These are phyloP conservation scores for Ophiobolus disseminans DNA, from an alignment of 2,329 filamentous ascomycete species.

Conservation along the genomic window DNA sequence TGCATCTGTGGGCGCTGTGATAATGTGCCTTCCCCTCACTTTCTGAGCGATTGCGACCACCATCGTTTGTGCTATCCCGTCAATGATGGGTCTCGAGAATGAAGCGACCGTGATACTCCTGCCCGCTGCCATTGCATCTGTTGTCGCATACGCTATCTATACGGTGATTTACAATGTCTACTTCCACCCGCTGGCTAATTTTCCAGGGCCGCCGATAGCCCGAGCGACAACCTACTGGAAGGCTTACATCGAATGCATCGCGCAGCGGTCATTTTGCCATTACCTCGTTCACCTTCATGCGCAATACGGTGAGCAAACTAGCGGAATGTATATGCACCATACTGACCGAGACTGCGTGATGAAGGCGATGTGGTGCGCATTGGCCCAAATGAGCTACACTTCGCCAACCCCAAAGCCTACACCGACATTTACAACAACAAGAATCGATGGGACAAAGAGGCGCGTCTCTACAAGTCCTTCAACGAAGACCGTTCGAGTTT, in stretches of 20 bases:
- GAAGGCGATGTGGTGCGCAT: slow-evolving; percentile 37
- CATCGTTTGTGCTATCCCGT: no score
- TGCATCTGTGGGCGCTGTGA: no score
- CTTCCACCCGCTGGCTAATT: slow-evolving; percentile 53
- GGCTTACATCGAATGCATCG: slow-evolving; percentile 37
- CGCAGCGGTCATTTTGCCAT: slow-evolving; percentile 37
- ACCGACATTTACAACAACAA: slow-evolving; percentile 53
- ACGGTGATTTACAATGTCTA: slow-evolving; percentile 45
- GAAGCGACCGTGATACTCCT: slow-evolving; percentile 21
- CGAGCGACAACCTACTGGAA: slow-evolving; percentile 35
- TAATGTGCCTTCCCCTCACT: no score
- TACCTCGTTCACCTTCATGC: slow-evolving; percentile 34
- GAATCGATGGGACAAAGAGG: slow-evolving; percentile 54
- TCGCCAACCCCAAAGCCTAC: slow-evolving; percentile 52
- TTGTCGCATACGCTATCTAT: slow-evolving; percentile 24
- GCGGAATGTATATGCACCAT: not conserved
- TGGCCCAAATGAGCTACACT: slow-evolving; percentile 50
- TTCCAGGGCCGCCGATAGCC: slow-evolving; percentile 50
- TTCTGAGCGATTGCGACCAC: no score
- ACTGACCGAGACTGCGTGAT: slow-evolving; percentile 12
- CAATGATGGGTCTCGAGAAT: not conserved
- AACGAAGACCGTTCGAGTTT: slow-evolving; percentile 54
- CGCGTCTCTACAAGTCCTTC: slow-evolving; percentile 50
- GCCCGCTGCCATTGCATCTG: slow-evolving; percentile 14
- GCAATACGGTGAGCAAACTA: slow-evolving; percentile 30